Percentiles rank a stretch among this genome's conserved stretches.
Conservation (phyloP, 805 yeast genomes). For the Wickerhamiella qilinensis region DNA sequence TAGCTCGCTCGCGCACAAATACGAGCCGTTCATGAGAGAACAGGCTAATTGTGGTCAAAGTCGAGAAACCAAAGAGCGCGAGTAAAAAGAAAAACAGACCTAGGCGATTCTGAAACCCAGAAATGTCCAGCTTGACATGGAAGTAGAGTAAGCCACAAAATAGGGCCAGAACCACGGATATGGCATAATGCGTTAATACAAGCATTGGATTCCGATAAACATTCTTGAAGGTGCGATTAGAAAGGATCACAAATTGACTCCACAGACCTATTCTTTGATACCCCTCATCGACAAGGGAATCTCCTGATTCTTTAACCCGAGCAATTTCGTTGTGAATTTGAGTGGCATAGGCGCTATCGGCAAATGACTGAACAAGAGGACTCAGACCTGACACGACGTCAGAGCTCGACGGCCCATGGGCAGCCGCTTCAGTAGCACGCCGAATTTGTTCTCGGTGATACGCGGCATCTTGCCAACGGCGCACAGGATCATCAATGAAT, state of each 20-base stretch:
- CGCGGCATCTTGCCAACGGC: slow-evolving; percentile 15
- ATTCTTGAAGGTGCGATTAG: slow-evolving; percentile 81
- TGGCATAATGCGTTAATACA: slow-evolving; percentile 66
- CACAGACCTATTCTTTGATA: slow-evolving; percentile 39
- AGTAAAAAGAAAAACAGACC: slow-evolving; percentile 85
- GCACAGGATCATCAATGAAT: slow-evolving; percentile 10
- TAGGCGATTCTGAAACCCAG: slow-evolving; percentile 91
- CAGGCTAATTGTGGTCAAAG: slow-evolving; percentile 80
- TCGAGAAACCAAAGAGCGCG: slow-evolving; percentile 85
- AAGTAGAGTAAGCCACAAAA: slow-evolving; percentile 80
- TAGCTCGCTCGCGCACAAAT: slow-evolving; percentile 84
- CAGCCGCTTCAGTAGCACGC: slow-evolving; percentile 9
- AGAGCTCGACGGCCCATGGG: slow-evolving; percentile 8
- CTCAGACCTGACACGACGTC: slow-evolving; percentile 11
- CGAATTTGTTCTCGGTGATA: slow-evolving; percentile 12
- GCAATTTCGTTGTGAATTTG: slow-evolving; percentile 15
- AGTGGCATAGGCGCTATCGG: slow-evolving; percentile 7
- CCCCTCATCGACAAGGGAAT: slow-evolving; percentile 6
- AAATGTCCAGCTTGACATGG: slow-evolving; percentile 69
- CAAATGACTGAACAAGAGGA: slow-evolving; percentile 19
- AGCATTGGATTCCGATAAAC: slow-evolving; percentile 83
- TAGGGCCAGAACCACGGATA: slow-evolving; percentile 60
- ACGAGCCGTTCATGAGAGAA: slow-evolving; percentile 80
- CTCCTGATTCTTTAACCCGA: slow-evolving; percentile 1
- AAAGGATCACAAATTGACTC: slow-evolving; percentile 55